phyloP scores from a whole-genome alignment of 352 stramenopile species.

The Pythium aphanidermatum region DNA sequence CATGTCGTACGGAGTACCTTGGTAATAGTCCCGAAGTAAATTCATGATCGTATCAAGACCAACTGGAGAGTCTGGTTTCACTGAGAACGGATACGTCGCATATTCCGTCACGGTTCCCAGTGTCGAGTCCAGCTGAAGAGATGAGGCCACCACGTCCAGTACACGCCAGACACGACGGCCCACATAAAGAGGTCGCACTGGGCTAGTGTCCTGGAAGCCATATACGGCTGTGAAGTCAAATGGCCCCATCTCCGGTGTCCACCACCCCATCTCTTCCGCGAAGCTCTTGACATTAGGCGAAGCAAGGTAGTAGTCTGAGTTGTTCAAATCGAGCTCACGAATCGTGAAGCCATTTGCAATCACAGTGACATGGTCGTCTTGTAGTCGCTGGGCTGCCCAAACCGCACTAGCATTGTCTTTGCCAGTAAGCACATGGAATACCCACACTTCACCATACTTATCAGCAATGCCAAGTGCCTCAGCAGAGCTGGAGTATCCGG shows the following conservation, averaged over 20 bases:
- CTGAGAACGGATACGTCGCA: constrained; percentile 64
- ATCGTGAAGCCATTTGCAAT: constrained; percentile 91
- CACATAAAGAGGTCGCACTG: constrained; percentile 33
- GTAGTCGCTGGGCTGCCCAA: constrained; percentile 86
- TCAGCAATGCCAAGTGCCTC: constrained; percentile 81
- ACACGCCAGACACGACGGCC: constrained; percentile 76
- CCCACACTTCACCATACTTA: constrained; percentile 73
- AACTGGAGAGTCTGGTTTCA: constrained; percentile 48
- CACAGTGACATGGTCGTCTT: constrained; percentile 69
- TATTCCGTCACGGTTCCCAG: constrained; percentile 31
- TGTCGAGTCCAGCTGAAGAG: constrained; percentile 40
- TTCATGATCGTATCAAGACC: constrained; percentile 52
- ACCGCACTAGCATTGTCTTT: constrained; percentile 69
- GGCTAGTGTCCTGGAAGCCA: constrained; percentile 28
- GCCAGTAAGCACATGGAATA: constrained; percentile 90
- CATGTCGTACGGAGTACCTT: constrained; percentile 78
- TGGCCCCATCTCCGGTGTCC: constrained; percentile 25
- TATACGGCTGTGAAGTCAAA: constrained; percentile 47
- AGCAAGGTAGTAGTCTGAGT: constrained; percentile 72
- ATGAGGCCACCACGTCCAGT: constrained; percentile 53
- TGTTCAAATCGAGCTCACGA: constrained; percentile 56
- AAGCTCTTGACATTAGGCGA: constrained; percentile 70
- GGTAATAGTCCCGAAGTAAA: constrained; percentile 81
- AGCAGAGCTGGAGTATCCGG: constrained; percentile 33
- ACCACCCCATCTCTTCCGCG: constrained; percentile 68